phyloP scores from a whole-genome alignment of 1,139 yeast genomes.

The Saccharomyces hybrid region DNA sequence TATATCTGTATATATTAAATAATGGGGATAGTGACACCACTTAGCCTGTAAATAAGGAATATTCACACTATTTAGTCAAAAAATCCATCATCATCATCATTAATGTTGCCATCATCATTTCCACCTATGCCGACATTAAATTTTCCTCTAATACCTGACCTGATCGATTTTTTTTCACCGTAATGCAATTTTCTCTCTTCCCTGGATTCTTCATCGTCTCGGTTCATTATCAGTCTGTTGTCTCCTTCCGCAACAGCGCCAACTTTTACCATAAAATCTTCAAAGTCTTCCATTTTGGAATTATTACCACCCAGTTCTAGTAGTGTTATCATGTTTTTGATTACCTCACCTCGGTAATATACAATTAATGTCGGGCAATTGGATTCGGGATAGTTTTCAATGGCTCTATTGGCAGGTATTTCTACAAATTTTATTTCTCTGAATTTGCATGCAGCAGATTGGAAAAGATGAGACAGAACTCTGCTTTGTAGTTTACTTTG shows the following conservation, averaged over 20 bases:
- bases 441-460: slow-evolving; percentile 46
- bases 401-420: slow-evolving; percentile 80
- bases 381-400: slow-evolving; percentile 81
- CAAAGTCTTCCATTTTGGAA: slow-evolving; percentile 61
- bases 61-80: slow-evolving; percentile 30
- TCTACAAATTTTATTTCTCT: slow-evolving; percentile 88
- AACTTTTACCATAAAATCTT: slow-evolving; percentile 54
- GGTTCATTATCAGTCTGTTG: slow-evolving; percentile 55
- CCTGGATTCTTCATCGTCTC: slow-evolving; percentile 46
- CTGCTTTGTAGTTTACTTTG: slow-evolving; percentile 69
- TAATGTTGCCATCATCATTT: slow-evolving; percentile 35
- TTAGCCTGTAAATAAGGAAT: not conserved
- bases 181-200: slow-evolving; percentile 47
- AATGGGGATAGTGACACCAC: not conserved
- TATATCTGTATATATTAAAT: not conserved
- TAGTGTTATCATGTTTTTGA: slow-evolving; percentile 72
- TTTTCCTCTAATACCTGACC: slow-evolving; percentile 40
- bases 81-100: slow-evolving; percentile 39
- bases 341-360: slow-evolving; percentile 66
- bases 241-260: slow-evolving; percentile 63
- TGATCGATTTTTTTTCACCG: slow-evolving; percentile 39
- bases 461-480: slow-evolving; percentile 50
- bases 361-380: slow-evolving; percentile 88
- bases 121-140: slow-evolving; percentile 34
- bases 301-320: slow-evolving; percentile 79